These are phyloP conservation scores for Suaeda aralocaspica DNA, from an alignment of 148 eudicot genomes.

Conservation along the genomic window DNA sequence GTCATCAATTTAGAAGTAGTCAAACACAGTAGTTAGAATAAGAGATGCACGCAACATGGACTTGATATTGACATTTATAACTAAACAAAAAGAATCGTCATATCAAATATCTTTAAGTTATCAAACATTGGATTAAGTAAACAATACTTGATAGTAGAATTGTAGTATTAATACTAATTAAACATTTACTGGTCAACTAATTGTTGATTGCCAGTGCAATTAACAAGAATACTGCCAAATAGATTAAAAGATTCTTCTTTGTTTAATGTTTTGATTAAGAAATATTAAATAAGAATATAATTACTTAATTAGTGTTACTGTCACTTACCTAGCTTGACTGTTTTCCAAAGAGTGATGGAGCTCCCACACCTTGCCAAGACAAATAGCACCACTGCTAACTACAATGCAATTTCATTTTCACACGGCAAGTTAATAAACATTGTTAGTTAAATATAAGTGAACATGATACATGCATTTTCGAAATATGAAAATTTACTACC, in stretches of 20 bases:
- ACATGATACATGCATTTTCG: no score
- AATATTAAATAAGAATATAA: neutral
- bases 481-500: no score
- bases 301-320: conserved; percentile 18
- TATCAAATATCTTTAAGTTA: no score
- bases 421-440: neutral
- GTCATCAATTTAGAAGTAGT: no score
- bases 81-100: neutral
- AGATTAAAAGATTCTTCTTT: neutral
- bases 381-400: conserved; percentile 76
- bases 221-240: neutral
- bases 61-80: neutral
- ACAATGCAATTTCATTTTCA: conserved; percentile 1
- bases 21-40: neutral
- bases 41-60: neutral
- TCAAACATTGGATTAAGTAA: neutral
- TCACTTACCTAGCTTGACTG: conserved; percentile 64
- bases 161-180: neutral
- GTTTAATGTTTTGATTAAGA: no score
- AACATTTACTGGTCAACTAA: neutral
- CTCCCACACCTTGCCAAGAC: conserved; percentile 75
- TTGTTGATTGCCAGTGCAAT: neutral
- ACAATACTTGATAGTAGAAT: neutral
- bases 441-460: neutral
- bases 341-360: conserved; percentile 76